A percentile compares a stretch with the other conserved stretches of the same genome.
These are phyloP conservation scores for Amanita pallidorosea DNA, from an alignment of 768 basidiomycete genomes.

Conservation along the genomic window DNA sequence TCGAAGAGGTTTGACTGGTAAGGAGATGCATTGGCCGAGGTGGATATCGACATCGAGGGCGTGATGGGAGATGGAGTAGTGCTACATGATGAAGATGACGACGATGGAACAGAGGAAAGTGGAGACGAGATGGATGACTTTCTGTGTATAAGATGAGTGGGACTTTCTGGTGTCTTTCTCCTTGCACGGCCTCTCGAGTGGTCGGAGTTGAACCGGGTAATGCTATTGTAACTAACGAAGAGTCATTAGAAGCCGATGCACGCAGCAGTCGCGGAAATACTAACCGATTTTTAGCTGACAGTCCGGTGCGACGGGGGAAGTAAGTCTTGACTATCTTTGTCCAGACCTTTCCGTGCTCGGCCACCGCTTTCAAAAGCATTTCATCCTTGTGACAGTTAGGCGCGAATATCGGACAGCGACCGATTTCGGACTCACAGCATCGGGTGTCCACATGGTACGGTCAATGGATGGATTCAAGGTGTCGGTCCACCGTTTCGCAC, in stretches of 20 bases:
- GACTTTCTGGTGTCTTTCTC: constrained; percentile 25
- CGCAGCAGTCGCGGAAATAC: constrained; percentile 5
- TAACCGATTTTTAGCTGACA: constrained; percentile 51
- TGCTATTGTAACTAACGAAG: constrained; percentile 35
- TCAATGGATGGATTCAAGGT: constrained; percentile 52
- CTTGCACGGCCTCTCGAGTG: constrained; percentile 24
- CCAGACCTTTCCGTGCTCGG: constrained; percentile 49
- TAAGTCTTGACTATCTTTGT: constrained; percentile 53
- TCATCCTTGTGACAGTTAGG: constrained; percentile 28
- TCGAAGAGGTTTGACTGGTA: constrained; percentile 15
- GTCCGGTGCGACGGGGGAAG: constrained; percentile 48
- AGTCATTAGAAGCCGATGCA: constrained; percentile 5
- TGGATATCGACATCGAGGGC: constrained; percentile 9
- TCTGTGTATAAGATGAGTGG: constrained; percentile 23
- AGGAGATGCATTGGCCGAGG: constrained; percentile 5
- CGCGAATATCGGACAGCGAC: background rate
- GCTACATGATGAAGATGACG: constrained; percentile 18
- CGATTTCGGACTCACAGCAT: constrained; percentile 25
- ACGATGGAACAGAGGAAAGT: constrained; percentile 28
- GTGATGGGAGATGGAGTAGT: constrained; percentile 15
- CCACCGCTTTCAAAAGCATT: constrained; percentile 41
- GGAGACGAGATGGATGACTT: constrained; percentile 23
- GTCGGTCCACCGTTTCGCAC: constrained; percentile 54
- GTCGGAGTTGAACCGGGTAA: constrained; percentile 36
- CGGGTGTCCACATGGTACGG: constrained; percentile 46